Evolutionary conservation across 2,329 filamentous ascomycete species (phyloP), one percentile per base, ranked within the genome.

Genomic region (Zymoseptoria tritici): DNA sequence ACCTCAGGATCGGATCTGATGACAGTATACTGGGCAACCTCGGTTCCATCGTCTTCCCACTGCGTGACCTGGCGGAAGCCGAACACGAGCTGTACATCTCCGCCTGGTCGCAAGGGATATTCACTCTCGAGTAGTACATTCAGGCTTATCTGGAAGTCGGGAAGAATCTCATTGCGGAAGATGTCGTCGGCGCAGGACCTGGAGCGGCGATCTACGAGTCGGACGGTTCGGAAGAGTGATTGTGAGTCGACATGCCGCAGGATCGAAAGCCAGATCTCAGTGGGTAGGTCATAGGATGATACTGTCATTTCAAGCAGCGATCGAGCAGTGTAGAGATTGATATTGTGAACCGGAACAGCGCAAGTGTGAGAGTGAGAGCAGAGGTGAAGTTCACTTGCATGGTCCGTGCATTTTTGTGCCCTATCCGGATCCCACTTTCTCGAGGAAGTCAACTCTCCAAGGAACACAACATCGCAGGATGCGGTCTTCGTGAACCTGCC

Each of bases 191-290:
- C 52, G 52, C 52, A 53, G 22, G 36, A 16, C 24, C 22, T 31
- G 11, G 53, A 54, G 51, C 42, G 57, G 21, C 22, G 21, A 2
- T 52, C 42, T 6, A 58, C 36, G 16, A 50, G 29, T 6, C 57
- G 57, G 20, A 54, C 19, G 5, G n/a, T 22, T 22, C 24, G 29
- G n/a, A 58, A 58, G n/a, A 58, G 50, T 11, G 54, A 16, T 21
- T 46, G 42, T 49, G 57, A 20, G 9, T 22, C 16, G 36, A 31
- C 42, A 42, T 50, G 57, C 20, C 51, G 29, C 9, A 58, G 57
- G 31, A 55, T 58, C 13, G 57, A 54, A 13, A 58, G 57, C 49
- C 53, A 53, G 36, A 58, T 42, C 29, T 58, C 57, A 5, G 57
- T 58, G 20, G 52, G 57, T 9, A 55, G 24, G 29, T 55, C 20